Base-by-base conservation (phyloP, 768 basidiomycete genomes). In the Amanita thiersii region DNA sequence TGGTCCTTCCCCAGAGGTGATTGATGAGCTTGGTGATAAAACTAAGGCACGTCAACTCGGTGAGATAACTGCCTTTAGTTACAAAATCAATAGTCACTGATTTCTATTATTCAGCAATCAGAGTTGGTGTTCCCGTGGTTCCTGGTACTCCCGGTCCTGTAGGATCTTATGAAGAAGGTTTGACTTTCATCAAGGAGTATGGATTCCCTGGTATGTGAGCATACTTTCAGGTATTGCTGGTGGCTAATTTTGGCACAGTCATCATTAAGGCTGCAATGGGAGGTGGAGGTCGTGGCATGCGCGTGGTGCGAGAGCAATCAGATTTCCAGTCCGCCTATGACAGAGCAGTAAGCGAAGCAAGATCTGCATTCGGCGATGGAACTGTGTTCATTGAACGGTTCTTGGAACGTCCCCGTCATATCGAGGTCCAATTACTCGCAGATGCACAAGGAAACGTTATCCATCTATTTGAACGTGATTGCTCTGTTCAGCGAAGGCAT, bases 241-340 rank as follows among this genome's bases (percentile, higher is more conserved):
- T 23, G 4, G 32, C 39, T 10, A 44, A 37, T 39, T 31, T 35
- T 52, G 14, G 23, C 26, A 19, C 36, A 82, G 91, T 99, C 41
- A 97, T 99, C 61, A 97, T 99, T 77, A 99, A 98, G 67, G 96
- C 96, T 28, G 94, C 94, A 6, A 93, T 96, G 88, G 94, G 94
- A 45, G 94, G 93, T 45, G 94, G 94, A 52, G 96, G 96, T 40
- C 89, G 94, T 52, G 96, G 96, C 46, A 99, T 98, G 96, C 87
- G 96, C 55, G 94, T 99, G 43, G 96, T 99, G 24, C 81, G 90
- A 48, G 89, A 92, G 55, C 85, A 93, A 60, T 81, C 82, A 21
- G 85, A 90, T 52, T 97, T 98, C 73, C 74, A 90, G 65, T 69
- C 75, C 43, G 70, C 86, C 5, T 98, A 98, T 59, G 76, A 90